A percentile compares a stretch with the other conserved stretches of the same genome.
phyloP scores from a whole-genome alignment of 768 basidiomycete genomes.

The Phlegmacium glaucopus region DNA sequence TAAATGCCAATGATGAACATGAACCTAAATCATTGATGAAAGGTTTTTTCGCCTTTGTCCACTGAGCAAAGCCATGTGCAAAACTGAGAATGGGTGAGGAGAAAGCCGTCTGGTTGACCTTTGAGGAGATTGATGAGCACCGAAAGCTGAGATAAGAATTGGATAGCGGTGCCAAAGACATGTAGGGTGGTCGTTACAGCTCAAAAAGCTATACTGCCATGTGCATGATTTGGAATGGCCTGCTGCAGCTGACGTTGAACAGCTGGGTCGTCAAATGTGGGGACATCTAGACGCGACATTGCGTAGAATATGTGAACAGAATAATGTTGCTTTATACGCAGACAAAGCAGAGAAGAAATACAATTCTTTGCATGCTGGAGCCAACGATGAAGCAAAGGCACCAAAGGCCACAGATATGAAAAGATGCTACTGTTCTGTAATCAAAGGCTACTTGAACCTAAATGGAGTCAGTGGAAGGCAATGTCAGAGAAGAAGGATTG shows the following conservation, averaged over 20 bases:
- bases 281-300: conserved; percentile 69
- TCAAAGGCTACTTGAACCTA: conserved; percentile 70
- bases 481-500: neutral
- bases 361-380: conserved; percentile 36
- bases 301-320: conserved; percentile 62
- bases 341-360: conserved; percentile 49
- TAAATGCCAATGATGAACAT: neutral
- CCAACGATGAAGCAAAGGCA: conserved; percentile 49
- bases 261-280: conserved; percentile 67
- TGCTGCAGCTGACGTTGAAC: conserved; percentile 62
- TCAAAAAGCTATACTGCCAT: conserved; percentile 49
- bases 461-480: neutral
- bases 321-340: conserved; percentile 59
- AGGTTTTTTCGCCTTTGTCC: conserved; percentile 22
- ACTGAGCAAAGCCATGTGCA: conserved; percentile 45
- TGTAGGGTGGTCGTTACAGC: conserved; percentile 44
- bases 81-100: conserved; percentile 59
- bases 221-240: conserved; percentile 26
- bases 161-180: conserved; percentile 45
- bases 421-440: conserved; percentile 49
- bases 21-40: conserved; percentile 10
- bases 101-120: conserved; percentile 59
- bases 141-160: conserved; percentile 54
- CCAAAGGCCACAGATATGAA: conserved; percentile 57
- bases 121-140: conserved; percentile 57